Conservation (phyloP, 1,284 basidiomycete genomes). For the Ceratobasidium sp. region DNA sequence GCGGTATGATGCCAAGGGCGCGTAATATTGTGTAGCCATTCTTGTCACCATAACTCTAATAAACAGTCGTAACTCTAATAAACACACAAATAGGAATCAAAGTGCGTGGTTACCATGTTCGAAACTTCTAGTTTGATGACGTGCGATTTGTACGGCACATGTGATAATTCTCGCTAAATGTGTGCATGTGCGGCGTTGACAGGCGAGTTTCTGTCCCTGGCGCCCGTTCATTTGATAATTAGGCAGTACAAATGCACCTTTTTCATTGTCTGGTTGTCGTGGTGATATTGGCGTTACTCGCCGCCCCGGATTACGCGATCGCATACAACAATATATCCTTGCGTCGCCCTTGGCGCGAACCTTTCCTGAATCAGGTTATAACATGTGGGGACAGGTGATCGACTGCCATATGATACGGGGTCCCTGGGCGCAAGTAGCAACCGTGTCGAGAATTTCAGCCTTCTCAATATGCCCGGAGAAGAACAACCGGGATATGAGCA, state of each 20-base stretch:
- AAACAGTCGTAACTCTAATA: no score
- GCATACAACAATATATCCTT: conserved; percentile 12
- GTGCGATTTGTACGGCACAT: not conserved
- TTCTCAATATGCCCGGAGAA: conserved; percentile 6
- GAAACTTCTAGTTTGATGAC: not conserved
- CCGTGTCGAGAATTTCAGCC: conserved; percentile 6
- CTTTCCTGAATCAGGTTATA: no score
- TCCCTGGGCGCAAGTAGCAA: conserved; percentile 16
- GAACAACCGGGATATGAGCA: not conserved
- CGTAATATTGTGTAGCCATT: not conserved
- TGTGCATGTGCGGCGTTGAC: not conserved
- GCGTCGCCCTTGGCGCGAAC: no score
- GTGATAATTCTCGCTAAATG: not conserved
- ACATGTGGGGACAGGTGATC: no score
- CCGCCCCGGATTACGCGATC: conserved; percentile 2
- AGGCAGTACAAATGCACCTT: no score
- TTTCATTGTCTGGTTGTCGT: conserved; percentile 16
- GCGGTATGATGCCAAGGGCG: conserved; percentile 23
- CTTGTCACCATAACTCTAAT: not conserved
- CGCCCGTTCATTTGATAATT: not conserved
- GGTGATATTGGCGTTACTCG: conserved; percentile 4
- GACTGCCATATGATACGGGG: conserved; percentile 9
- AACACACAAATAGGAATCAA: not conserved
- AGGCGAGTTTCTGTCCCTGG: no score
- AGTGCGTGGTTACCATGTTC: no score